Evolutionary conservation across 192 early-diverging fungal genomes (phyloP).

Genomic region (Rhizoclosmatium sp.): DNA sequence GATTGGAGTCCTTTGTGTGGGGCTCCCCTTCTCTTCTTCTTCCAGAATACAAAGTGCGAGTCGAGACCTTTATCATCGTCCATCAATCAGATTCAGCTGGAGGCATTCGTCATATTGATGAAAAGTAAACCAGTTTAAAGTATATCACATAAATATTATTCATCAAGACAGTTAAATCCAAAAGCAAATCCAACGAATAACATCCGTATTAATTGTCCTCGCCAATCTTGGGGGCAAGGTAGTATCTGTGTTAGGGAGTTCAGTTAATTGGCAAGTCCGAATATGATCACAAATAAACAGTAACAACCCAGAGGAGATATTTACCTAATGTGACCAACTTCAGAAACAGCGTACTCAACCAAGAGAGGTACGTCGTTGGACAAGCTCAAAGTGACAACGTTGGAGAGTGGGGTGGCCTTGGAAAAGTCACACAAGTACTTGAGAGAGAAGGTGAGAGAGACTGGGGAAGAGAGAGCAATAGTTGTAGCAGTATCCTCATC

Average conservation of each 20-base stretch:
- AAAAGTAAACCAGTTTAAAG: no score
- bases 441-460: conserved; percentile 85
- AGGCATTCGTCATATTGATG: no score
- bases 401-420: conserved; percentile 88
- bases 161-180: background rate
- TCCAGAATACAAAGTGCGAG: no score
- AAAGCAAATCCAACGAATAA: background rate
- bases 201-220: conserved; percentile 49
- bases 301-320: background rate
- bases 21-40: no score
- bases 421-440: conserved; percentile 96
- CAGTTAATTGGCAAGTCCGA: background rate
- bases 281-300: background rate
- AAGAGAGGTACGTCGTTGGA: conserved; percentile 89
- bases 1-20: background rate
- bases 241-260: conserved; percentile 58
- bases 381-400: conserved; percentile 80
- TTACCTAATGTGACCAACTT: conserved; percentile 88
- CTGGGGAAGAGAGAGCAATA: conserved; percentile 84
- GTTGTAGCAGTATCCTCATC: conserved; percentile 61
- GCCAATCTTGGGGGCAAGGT: conserved; percentile 83
- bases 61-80: no score
- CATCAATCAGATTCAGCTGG: no score
- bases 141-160: background rate
- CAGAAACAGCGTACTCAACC: conserved; percentile 92